Conservation (phyloP, 306 rosid genomes). For the Sicyos baderoa region DNA sequence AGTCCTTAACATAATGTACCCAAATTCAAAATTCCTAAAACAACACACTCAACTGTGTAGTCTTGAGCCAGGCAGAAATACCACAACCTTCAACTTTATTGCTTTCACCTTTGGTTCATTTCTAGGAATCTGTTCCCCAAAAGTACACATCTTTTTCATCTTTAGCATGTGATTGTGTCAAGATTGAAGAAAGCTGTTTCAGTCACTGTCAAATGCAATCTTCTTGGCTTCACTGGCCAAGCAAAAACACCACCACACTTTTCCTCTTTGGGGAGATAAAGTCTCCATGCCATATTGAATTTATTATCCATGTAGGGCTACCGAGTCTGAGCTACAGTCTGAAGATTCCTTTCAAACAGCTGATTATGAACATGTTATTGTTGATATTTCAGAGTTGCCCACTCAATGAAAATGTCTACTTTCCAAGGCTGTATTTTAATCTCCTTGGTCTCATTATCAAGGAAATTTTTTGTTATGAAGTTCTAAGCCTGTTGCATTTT, state of each 20-base stretch:
- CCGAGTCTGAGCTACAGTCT: neutral
- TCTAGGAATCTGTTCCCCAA: slow-evolving; percentile 14
- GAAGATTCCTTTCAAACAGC: slow-evolving; percentile 17
- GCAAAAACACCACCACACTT: slow-evolving; percentile 18
- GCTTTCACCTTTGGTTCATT: slow-evolving; percentile 14
- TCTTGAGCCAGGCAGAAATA: slow-evolving; percentile 4
- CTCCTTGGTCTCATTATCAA: neutral
- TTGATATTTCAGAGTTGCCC: slow-evolving; percentile 5
- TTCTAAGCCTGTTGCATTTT: neutral
- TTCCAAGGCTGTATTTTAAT: slow-evolving; percentile 6
- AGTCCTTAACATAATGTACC: neutral
- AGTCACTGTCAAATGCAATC: slow-evolving; percentile 19
- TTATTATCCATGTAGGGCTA: neutral
- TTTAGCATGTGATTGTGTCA: slow-evolving; percentile 15
- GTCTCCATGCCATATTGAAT: neutral
- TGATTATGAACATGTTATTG: slow-evolving; percentile 7
- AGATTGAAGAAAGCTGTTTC: slow-evolving; percentile 12
- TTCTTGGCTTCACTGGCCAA: slow-evolving; percentile 18
- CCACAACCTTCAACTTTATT: slow-evolving; percentile 12
- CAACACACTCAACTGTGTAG: neutral
- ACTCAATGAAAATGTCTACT: slow-evolving; percentile 3
- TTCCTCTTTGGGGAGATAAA: slow-evolving; percentile 17
- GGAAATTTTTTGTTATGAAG: neutral
- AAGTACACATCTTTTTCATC: slow-evolving; percentile 19
- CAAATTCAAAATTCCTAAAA: slow-evolving; percentile 11